These are phyloP conservation scores for Paramecium tetraurelia DNA, from an alignment of 73 alveolate genomes.

Conservation along the genomic window DNA sequence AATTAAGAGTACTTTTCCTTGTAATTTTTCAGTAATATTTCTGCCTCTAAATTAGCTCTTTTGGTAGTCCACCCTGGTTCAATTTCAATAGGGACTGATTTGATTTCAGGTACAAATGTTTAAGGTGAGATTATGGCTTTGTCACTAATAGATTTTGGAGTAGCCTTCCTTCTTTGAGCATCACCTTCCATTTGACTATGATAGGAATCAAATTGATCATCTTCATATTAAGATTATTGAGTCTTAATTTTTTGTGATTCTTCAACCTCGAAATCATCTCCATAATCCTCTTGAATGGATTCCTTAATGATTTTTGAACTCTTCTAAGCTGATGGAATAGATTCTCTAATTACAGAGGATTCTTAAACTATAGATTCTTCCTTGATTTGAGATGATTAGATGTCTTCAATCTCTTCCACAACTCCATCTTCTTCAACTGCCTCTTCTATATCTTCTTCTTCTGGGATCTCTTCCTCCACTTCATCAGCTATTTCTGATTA, in stretches of 20 bases:
- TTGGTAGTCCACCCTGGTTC: slow-evolving; percentile 34
- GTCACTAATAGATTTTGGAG: not conserved
- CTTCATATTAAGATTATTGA: not conserved
- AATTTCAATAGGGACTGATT: not conserved
- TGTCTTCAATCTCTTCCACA: not conserved
- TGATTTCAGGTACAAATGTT: not conserved
- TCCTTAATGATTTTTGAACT: slow-evolving; percentile 4
- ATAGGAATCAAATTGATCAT: slow-evolving; percentile 28
- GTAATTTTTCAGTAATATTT: not conserved
- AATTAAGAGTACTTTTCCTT: not conserved
- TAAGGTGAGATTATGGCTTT: not conserved
- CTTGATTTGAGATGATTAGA: not conserved
- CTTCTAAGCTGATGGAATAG: not conserved
- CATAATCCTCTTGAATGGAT: slow-evolving; percentile 21
- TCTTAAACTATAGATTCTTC: not conserved
- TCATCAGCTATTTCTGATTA: slow-evolving; percentile 5
- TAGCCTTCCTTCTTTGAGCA: not conserved
- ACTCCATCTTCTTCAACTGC: not conserved
- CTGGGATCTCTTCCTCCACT: not conserved
- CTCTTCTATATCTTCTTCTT: not conserved
- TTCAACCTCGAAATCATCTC: slow-evolving; percentile 13
- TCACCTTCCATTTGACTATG: not conserved
- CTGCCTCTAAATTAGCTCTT: slow-evolving; percentile 24
- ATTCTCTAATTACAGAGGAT: not conserved
- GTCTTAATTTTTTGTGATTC: not conserved